Base-by-base conservation (phyloP, 202 grass and related monocot genomes). In the Zizania palustris region DNA sequence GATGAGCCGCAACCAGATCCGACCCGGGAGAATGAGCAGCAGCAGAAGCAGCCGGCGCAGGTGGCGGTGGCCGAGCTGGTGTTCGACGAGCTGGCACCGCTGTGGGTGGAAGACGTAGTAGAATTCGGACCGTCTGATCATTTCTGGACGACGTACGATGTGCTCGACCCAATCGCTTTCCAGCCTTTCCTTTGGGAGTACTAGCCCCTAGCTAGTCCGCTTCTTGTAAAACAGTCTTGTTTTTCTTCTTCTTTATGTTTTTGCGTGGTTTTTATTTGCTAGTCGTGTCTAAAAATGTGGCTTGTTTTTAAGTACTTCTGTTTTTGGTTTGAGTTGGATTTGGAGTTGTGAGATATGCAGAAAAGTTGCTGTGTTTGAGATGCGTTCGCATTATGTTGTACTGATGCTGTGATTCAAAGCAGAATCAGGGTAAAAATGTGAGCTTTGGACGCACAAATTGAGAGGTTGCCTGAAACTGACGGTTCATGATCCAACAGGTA, bases 51-150 rank as follows among this genome's bases (percentile, higher is more conserved):
- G 67, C 28, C 49, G 53, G 19, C 6, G 14, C 54, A 55, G 62
- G n/a, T 54, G 60, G 73, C 51, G 69, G 36, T 39, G 45, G 44
- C 45, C 10, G 80, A 89, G 72, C 72, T 82, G 67, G 77, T 89
- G 77, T 89, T 89, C 73, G 87, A 89, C 73, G 87, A 89, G 72
- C 67, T 89, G 61, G 87, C 87, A 67, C 87, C 87, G 38, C 66
- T 89, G 3, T 89, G 87, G 87, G 61, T 85, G 67, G 87, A 89
- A 33, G 82, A 89, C 72, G 82, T 85, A 54, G 77, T 57, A 60
- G 82, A 82, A 12, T 73, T 85, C 14, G 14, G 4, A 3, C 42
- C 72, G 36, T 75, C 58, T 10, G 87, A 85, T 85, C 82, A 85
- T 15, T 15, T 39, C 44, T 89, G 87, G 82, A 84, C 67, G 59